Base-by-base conservation (phyloP, 139 green algal species). In the Chlamydomonas sp. region DNA sequence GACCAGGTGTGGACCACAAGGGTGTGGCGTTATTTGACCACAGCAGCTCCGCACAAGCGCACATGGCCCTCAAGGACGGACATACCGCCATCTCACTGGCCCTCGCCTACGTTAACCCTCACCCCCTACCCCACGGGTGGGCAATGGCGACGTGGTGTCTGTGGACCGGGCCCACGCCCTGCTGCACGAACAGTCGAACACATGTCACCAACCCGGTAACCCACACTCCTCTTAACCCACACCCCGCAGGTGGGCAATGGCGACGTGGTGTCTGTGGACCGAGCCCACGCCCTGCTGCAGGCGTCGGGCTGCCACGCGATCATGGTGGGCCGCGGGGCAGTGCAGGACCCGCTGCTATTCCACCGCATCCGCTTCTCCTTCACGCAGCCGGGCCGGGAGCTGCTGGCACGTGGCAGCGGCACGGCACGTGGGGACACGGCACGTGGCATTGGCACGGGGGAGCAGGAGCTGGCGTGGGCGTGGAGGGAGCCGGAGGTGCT, bases 91-190 rank as follows among this genome's bases (percentile, higher is more conserved):
- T n/a, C n/a, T n/a, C n/a, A n/a, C n/a, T n/a, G n/a, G n/a, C n/a
- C n/a, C n/a, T n/a, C n/a, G n/a, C n/a, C n/a, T n/a, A n/a, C n/a
- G n/a, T 20, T 67, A 16, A 73, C 68, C 67, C n/a, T 17, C 59
- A 60, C 76, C 17, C 77, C 66, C 59, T 59, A 20, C 66, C 9
- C 18, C 9, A 81, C 58, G 18, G 10, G 66, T 10, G 17, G 94
- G 94, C 63, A 96, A 96, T 82, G 94, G 94, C 58, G 94, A 97
- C 78, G 89, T 97, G 9, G 91, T 93, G n/a, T 90, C 72, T 16
- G 84, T 85, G 67, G 78, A 62, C 12, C 78, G 75, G 2, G 93
- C 93, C 16, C 83, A 79, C n/a, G 6, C 74, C 77, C 83, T 97
- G 83, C 71, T 94, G 74, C 20, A 66, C n/a, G n/a, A n/a, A n/a